phyloP scores from a whole-genome alignment of 202 grass and related monocot species.

The Eragrostis tef region DNA sequence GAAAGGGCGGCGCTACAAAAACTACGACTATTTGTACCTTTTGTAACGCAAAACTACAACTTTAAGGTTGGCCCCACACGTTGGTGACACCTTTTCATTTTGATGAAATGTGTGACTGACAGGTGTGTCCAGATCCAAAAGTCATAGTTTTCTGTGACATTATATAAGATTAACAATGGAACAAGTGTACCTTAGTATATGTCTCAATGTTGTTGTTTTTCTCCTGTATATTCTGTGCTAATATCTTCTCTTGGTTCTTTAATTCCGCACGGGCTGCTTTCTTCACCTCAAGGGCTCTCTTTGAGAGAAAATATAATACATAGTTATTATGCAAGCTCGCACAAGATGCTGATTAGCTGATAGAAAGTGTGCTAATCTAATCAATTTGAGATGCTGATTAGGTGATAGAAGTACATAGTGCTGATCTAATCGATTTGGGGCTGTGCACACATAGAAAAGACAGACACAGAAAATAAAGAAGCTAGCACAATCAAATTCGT shows the following conservation, averaged over 20 bases:
- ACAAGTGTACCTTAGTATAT: slow-evolving; percentile 67
- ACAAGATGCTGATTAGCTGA: background rate
- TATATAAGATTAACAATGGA: background rate
- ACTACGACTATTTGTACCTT: no score
- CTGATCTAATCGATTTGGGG: no score
- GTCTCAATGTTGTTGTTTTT: slow-evolving; percentile 66
- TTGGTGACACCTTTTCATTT: no score
- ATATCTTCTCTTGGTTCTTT: slow-evolving; percentile 67
- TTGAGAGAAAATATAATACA: slow-evolving; percentile 35
- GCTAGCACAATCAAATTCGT: background rate
- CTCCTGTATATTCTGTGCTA: slow-evolving; percentile 64
- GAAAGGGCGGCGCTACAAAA: no score
- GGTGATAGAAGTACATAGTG: no score
- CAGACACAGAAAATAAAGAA: background rate
- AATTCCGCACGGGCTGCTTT: slow-evolving; percentile 58
- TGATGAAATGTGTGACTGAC: no score
- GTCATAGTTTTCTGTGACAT: no score
- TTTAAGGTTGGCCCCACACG: no score
- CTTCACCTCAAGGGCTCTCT: slow-evolving; percentile 82
- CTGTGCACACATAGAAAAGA: slow-evolving; percentile 6
- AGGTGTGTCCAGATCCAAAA: no score
- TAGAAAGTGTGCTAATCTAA: slow-evolving; percentile 2
- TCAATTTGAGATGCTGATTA: background rate
- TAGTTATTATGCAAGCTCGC: slow-evolving; percentile 7
- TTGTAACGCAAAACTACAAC: no score